Conservation (phyloP, 1,284 basidiomycete species). For the Ceratobasidium theobromae region DNA sequence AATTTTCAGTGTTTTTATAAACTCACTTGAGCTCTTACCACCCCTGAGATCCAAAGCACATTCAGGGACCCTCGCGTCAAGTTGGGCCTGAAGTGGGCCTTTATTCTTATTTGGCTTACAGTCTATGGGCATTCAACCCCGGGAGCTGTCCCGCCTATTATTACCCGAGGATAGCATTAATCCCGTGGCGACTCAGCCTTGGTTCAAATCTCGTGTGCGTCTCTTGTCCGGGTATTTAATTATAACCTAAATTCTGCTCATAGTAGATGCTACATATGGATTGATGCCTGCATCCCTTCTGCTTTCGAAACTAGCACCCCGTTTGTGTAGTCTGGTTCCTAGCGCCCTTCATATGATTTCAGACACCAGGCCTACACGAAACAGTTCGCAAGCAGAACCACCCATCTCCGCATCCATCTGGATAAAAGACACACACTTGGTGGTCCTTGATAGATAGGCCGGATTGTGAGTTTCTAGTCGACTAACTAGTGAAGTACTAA, state of each 20-base stretch:
- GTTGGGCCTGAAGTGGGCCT: neutral
- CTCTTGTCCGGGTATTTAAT: neutral
- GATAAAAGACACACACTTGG: neutral
- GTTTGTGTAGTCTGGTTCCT: slow-evolving; percentile 2
- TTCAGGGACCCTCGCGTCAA: no score
- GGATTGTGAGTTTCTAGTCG: neutral
- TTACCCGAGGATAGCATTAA: neutral
- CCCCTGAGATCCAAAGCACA: no score
- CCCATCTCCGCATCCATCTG: neutral
- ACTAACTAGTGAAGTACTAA: neutral
- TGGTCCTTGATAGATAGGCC: neutral
- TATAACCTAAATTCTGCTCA: neutral
- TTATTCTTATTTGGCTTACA: neutral
- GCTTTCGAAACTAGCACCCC: slow-evolving; percentile 13
- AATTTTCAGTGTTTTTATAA: no score
- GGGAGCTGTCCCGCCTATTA: neutral
- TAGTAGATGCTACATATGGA: neutral
- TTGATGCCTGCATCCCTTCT: neutral
- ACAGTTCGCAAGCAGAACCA: neutral
- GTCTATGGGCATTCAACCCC: neutral
- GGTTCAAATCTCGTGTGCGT: neutral
- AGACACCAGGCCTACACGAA: neutral
- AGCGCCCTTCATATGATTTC: neutral
- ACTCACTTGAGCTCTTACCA: no score
- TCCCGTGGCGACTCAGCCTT: no score